These are phyloP conservation scores for Penicillium sp. DNA, from an alignment of 2,329 filamentous ascomycete genomes.

Conservation along the genomic window DNA sequence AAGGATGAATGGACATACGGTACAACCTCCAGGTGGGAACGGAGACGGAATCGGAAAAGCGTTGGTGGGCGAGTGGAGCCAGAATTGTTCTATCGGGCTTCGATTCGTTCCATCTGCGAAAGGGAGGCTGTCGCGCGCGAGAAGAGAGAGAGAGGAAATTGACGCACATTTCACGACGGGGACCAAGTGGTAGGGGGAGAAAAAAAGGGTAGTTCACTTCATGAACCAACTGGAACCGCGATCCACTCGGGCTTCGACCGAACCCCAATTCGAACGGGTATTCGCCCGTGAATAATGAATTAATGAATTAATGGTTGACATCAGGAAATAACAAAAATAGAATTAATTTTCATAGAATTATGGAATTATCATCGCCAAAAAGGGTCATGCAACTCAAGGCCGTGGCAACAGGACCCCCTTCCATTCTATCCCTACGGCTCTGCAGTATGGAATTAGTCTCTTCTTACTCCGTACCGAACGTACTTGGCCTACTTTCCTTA, in stretches of 20 bases:
- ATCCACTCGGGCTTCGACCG: constrained; percentile 22
- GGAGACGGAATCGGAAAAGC: constrained; percentile 17
- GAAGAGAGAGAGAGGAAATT: neutral
- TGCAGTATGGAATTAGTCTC: neutral
- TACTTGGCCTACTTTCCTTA: too few species aligned
- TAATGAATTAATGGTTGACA: neutral
- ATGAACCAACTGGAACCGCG: neutral
- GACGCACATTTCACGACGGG: neutral
- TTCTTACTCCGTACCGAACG: too few species aligned
- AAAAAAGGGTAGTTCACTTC: neutral
- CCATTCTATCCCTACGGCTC: constrained; percentile 16
- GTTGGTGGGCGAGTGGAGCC: constrained; percentile 18
- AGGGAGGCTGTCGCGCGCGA: constrained; percentile 18
- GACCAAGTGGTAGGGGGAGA: neutral
- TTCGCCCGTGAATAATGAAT: constrained; percentile 1
- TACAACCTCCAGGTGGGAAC: neutral
- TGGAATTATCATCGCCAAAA: neutral
- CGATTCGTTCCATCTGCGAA: constrained; percentile 18
- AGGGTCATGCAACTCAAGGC: constrained; percentile 18
- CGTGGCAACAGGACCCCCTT: constrained; percentile 22
- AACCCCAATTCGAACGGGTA: constrained; percentile 11
- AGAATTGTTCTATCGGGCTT: constrained; percentile 25
- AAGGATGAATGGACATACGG: neutral
- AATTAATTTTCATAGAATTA: neutral
- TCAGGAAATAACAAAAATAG: neutral